phyloP scores from a whole-genome alignment of 1,139 yeast species.

The Saccharomyces uvarum region DNA sequence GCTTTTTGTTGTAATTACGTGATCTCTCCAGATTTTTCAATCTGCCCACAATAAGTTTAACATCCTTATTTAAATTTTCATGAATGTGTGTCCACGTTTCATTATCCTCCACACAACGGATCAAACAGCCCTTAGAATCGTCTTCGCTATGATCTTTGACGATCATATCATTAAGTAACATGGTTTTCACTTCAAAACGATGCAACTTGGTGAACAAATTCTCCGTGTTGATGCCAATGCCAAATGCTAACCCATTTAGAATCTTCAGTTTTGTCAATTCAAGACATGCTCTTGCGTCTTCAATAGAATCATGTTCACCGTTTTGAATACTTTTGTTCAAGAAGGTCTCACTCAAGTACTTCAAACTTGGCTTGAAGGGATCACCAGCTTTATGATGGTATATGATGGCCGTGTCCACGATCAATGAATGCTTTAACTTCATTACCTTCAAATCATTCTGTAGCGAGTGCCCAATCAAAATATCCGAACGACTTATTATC shows the following conservation, averaged over 20 bases:
- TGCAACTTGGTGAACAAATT: conserved; percentile 34
- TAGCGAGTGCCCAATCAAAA: conserved; percentile 65
- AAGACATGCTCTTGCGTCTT: conserved; percentile 76
- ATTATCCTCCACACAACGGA: conserved; percentile 50
- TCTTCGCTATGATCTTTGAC: conserved; percentile 12
- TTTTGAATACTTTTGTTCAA: conserved; percentile 58
- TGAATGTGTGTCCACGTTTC: conserved; percentile 43
- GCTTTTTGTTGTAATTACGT: conserved; percentile 1
- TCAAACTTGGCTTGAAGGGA: conserved; percentile 70
- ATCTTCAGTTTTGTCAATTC: conserved; percentile 68
- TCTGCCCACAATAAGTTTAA: conserved; percentile 44
- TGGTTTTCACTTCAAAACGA: conserved; percentile 34
- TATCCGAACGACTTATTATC: conserved; percentile 45
- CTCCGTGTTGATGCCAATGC: conserved; percentile 44
- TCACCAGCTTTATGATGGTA: conserved; percentile 74
- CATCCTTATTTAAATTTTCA: conserved; percentile 35
- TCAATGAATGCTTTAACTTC: conserved; percentile 50
- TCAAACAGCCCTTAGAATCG: conserved; percentile 28
- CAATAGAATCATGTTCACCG: conserved; percentile 76
- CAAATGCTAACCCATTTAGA: conserved; percentile 57
- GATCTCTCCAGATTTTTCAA: conserved; percentile 49
- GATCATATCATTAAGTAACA: conserved; percentile 34
- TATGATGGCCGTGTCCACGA: conserved; percentile 60
- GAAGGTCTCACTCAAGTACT: conserved; percentile 52
- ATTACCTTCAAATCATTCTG: conserved; percentile 60